phyloP scores from a whole-genome alignment of 148 eudicot genomes.

The Persicaria maculosa region DNA sequence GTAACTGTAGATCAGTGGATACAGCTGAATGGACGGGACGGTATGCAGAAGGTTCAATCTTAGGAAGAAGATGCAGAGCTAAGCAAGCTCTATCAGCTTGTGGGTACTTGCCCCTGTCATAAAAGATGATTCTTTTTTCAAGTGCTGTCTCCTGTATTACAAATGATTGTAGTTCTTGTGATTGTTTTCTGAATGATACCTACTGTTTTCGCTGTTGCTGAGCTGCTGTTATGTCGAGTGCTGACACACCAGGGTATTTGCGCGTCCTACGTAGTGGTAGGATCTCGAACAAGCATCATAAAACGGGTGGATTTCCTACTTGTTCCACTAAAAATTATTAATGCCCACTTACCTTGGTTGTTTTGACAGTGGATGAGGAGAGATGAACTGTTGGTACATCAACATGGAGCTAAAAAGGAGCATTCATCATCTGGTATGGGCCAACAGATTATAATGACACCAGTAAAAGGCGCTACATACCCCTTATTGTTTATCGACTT shows the following conservation, averaged over 20 bases:
- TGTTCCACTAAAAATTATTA: background rate
- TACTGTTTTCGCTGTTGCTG: background rate
- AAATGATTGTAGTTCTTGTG: background rate
- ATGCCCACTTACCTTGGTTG: background rate
- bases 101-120: background rate
- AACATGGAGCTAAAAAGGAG: background rate
- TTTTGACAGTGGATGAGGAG: background rate
- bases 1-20: no score
- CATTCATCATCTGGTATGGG: conserved; percentile 4
- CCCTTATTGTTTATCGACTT: background rate
- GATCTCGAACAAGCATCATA: background rate
- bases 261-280: background rate
- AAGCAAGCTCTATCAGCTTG: background rate
- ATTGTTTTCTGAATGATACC: background rate
- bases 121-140: background rate
- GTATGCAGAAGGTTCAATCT: background rate
- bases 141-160: conserved; percentile 1
- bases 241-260: background rate
- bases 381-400: background rate
- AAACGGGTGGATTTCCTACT: background rate
- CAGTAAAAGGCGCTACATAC: background rate
- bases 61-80: background rate
- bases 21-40: no score
- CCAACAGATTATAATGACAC: background rate
- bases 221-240: background rate